A percentile compares a stretch with the other conserved stretches of the same genome.
Conservation (phyloP, 73 alveolate genomes). For the Loxodes magnus region DNA sequence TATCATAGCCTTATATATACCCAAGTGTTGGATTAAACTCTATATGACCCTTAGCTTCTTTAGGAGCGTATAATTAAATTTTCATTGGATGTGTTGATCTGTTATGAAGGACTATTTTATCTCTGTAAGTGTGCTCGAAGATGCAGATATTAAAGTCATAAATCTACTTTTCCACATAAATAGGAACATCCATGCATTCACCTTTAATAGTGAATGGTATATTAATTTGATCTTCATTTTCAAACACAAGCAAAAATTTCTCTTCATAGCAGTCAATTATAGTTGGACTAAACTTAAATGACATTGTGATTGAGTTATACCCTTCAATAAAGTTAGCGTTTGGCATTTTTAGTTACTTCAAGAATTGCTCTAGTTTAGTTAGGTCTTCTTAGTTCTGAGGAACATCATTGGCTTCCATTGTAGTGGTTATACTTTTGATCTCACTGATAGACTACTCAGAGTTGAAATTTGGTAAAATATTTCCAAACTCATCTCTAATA, state of each 20-base stretch:
- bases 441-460: neutral
- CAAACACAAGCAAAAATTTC: conserved; percentile 53
- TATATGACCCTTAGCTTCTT: conserved; percentile 72
- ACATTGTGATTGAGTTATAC: conserved; percentile 54
- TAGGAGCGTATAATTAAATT: conserved; percentile 75
- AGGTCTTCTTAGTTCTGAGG: no score
- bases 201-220: conserved; percentile 53
- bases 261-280: conserved; percentile 55
- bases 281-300: conserved; percentile 67
- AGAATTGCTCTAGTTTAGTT: conserved; percentile 15
- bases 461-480: conserved; percentile 25
- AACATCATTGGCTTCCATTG: no score
- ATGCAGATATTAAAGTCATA: conserved; percentile 80
- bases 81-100: conserved; percentile 80
- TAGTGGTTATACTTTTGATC: no score
- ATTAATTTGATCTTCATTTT: conserved; percentile 61
- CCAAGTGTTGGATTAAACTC: conserved; percentile 96
- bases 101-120: conserved; percentile 77
- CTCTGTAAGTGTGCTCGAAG: conserved; percentile 84
- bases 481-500: conserved; percentile 46
- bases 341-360: conserved; percentile 37
- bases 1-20: conserved; percentile 77
- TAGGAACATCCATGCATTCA: conserved; percentile 92
- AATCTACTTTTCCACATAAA: conserved; percentile 72
- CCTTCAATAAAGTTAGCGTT: conserved; percentile 55